A percentile compares a stretch with the other conserved stretches of the same genome.
Evolutionary conservation across 2,329 filamentous ascomycete genomes (phyloP).

Genomic region (Didymosphaeria variabile): DNA sequence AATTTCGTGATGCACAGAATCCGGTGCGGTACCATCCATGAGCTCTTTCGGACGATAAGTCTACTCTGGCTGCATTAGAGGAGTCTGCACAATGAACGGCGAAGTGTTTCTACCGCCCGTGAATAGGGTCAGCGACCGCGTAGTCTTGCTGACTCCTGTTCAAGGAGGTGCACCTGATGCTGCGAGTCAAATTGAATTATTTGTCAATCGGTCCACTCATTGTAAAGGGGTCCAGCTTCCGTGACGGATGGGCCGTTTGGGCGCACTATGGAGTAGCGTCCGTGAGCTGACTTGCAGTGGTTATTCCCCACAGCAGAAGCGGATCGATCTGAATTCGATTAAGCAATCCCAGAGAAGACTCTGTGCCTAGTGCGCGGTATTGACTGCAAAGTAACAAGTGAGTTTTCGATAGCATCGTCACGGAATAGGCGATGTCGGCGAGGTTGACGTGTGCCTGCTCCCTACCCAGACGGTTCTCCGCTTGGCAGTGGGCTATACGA

Average conservation of each 20-base stretch:
- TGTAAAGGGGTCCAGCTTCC: conserved; percentile 1
- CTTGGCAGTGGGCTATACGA: conserved; percentile 31
- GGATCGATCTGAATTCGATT: not conserved
- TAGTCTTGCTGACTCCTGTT: not conserved
- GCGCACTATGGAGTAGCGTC: conserved; percentile 3
- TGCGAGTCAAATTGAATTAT: conserved; percentile 16
- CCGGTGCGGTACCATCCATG: not conserved
- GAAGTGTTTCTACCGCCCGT: not conserved
- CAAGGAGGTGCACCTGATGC: conserved; percentile 22
- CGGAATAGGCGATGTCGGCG: conserved; percentile 38
- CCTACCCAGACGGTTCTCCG: conserved; percentile 19
- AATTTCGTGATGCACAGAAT: not conserved
- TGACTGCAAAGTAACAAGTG: conserved; percentile 11
- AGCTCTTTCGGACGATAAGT: not conserved
- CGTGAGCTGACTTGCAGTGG: not conserved
- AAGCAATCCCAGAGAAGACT: not conserved
- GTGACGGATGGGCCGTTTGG: conserved; percentile 1
- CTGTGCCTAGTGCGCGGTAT: conserved; percentile 20
- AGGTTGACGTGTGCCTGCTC: conserved; percentile 33
- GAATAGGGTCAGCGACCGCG: not conserved
- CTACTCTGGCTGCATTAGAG: not conserved
- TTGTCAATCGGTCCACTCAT: conserved; percentile 23
- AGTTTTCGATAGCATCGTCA: conserved; percentile 26
- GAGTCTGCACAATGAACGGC: not conserved
- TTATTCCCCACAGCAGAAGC: not conserved